Evolutionary conservation across 306 rosid genomes (phyloP), one percentile per base, ranked within the genome.

Genomic region (Sesbania bispinosa): DNA sequence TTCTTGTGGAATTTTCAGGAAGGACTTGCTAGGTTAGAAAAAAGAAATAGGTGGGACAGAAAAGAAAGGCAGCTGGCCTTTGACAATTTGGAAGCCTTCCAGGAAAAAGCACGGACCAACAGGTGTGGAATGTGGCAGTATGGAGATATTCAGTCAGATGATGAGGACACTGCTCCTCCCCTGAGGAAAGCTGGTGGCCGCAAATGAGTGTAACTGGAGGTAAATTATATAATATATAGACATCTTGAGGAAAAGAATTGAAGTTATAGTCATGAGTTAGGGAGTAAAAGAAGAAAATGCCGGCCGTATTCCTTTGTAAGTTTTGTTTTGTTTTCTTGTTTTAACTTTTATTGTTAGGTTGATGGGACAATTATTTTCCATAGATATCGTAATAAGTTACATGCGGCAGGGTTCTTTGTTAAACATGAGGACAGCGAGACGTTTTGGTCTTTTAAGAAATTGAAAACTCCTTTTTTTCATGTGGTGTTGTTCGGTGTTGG

Each of bases 71-170:
- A 89, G 67, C 23, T 45, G 10, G 95, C 96, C 23, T 81, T 89
- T 4, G 96, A 84, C 39, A 91, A 81, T 72, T 69, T 94, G 82
- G 99, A 94, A 71, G 78, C 59, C 69, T 89, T 83, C 82, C 97
- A 89, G 88, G 88, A 82, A 30, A 96, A 88, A 78, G 97, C 99
- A 0, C 78, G 86, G 35, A 85, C 86, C 1, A 78, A 58, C 43
- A 77, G 99, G 73, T 87, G 82, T 7, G 93, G 97, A 29, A 94
- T 89, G 64, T 94, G 99, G 99, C 92, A 86, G 81, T 91, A 94
- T 23, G 99, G 99, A 51, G 95, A 94, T 51, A 77, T 86, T 63
- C 85, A 89, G 80, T 91, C 99, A 0, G 99, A 94, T 35, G 99
- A 94, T 0, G 99, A 94, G 67, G 99, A 94, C 52, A 46, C 62